A percentile compares a stretch with the other conserved stretches of the same genome.
Evolutionary conservation across 495 filamentous ascomycete genomes (phyloP).

Genomic region (Penicillium simplicissimum): DNA sequence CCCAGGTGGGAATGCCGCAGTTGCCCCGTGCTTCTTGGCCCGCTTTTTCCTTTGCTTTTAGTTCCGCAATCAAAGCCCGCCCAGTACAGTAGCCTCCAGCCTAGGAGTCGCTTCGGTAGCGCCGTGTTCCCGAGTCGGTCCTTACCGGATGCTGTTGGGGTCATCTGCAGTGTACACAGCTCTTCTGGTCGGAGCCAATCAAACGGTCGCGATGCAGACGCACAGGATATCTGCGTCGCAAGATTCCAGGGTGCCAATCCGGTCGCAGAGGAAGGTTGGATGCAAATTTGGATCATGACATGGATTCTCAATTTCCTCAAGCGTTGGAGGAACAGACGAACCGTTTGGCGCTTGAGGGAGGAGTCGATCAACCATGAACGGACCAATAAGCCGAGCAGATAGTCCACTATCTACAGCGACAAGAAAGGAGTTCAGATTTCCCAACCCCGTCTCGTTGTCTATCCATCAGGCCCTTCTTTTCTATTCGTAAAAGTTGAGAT

Average conservation of each 20-base stretch:
- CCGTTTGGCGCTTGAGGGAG: conserved; percentile 18
- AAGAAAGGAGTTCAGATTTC: not conserved
- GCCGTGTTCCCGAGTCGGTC: conserved; percentile 12
- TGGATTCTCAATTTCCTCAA: not conserved
- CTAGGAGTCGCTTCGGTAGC: conserved; percentile 3
- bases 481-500: not conserved
- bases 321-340: conserved; percentile 2
- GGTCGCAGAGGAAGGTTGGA: not conserved
- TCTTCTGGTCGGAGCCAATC: not conserved
- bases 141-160: conserved; percentile 12
- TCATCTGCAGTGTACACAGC: conserved; percentile 21
- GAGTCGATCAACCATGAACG: conserved; percentile 14
- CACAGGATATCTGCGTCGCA: conserved; percentile 10
- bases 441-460: not conserved
- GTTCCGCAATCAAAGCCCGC: conserved; percentile 3
- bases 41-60: conserved; percentile 18
- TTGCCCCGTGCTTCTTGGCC: conserved; percentile 28
- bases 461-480: not conserved
- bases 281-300: not conserved
- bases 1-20: conserved; percentile 29
- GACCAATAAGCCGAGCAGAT: conserved; percentile 19
- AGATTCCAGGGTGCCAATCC: not conserved
- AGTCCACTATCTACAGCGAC: conserved; percentile 22
- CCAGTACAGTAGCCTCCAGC: not conserved
- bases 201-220: not conserved